These are phyloP conservation scores for Gleditsia sinensis DNA, from an alignment of 306 rosid species.

Conservation along the genomic window DNA sequence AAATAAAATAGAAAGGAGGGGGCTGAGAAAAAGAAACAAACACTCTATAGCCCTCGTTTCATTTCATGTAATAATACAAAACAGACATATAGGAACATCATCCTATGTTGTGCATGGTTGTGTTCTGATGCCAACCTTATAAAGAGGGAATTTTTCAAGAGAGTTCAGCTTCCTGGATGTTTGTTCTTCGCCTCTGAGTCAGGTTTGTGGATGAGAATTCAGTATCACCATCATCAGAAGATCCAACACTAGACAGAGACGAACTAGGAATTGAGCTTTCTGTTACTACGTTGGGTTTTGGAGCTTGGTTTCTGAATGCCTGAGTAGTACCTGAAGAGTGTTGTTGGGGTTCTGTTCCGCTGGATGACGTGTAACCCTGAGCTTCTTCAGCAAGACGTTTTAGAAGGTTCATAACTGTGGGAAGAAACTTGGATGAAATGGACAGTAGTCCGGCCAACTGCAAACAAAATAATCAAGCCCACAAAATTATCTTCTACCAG, in stretches of 20 bases:
- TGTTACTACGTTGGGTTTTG: constrained; percentile 41
- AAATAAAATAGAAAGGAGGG: background rate
- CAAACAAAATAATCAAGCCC: constrained; percentile 26
- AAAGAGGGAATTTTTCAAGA: constrained; percentile 30
- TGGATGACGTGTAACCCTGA: constrained; percentile 51
- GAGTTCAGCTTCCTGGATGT: constrained; percentile 44
- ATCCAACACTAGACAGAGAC: constrained; percentile 51
- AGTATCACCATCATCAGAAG: constrained; percentile 42
- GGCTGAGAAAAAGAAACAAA: background rate
- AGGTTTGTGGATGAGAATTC: constrained; percentile 57
- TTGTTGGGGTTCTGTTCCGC: constrained; percentile 44
- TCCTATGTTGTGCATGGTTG: constrained; percentile 17
- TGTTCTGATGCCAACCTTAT: constrained; percentile 19
- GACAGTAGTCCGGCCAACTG: constrained; percentile 81
- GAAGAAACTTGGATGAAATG: constrained; percentile 69
- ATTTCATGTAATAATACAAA: constrained; percentile 27
- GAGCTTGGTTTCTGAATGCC: constrained; percentile 50
- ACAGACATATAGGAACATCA: constrained; percentile 28
- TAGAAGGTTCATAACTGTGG: constrained; percentile 79
- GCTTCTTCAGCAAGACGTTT: constrained; percentile 80
- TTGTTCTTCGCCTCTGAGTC: constrained; percentile 56
- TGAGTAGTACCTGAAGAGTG: constrained; percentile 43
- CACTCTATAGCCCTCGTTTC: background rate
- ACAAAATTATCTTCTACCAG: constrained; percentile 1
- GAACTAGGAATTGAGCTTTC: constrained; percentile 51